Evolutionary conservation across 441 rosid genomes (phyloP).

Genomic region (Pelargonium citronellum): DNA sequence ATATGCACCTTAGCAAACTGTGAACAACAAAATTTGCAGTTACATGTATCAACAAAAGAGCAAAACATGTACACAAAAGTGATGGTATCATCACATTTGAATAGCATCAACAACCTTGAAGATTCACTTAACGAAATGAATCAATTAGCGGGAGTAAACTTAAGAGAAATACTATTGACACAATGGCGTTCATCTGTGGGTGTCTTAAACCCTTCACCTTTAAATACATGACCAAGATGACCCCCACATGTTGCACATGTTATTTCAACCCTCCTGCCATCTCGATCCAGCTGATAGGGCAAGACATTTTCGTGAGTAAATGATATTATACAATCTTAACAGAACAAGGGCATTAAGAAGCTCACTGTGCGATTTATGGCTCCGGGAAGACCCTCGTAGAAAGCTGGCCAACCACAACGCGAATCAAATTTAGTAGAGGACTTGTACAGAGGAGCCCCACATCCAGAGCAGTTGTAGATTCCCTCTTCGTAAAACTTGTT

Average conservation of each 20-base stretch:
- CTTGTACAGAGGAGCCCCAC: constrained; percentile 75
- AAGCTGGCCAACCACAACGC: constrained; percentile 96
- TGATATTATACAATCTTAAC: neutral
- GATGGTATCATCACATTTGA: too few species aligned
- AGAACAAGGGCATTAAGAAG: constrained; percentile 3
- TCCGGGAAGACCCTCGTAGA: constrained; percentile 83
- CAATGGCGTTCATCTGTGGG: constrained; percentile 62
- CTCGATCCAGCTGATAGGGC: constrained; percentile 63
- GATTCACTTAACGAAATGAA: too few species aligned
- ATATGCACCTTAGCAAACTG: too few species aligned
- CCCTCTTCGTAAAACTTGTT: constrained; percentile 63
- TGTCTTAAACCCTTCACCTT: constrained; percentile 83
- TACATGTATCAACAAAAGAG: too few species aligned
- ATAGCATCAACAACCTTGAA: too few species aligned
- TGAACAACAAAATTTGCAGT: too few species aligned
- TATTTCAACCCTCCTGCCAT: constrained; percentile 74
- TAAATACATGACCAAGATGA: constrained; percentile 87
- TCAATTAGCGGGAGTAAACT: constrained; percentile 6
- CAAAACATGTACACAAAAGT: too few species aligned
- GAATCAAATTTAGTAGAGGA: constrained; percentile 77
- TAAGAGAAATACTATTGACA: constrained; percentile 26
- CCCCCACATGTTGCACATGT: constrained; percentile 95
- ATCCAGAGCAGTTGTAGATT: constrained; percentile 67
- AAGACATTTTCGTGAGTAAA: constrained; percentile 7
- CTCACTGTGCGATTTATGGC: constrained; percentile 65